phyloP scores from a whole-genome alignment of 306 rosid species.

The Gynostemma pentaphyllum region DNA sequence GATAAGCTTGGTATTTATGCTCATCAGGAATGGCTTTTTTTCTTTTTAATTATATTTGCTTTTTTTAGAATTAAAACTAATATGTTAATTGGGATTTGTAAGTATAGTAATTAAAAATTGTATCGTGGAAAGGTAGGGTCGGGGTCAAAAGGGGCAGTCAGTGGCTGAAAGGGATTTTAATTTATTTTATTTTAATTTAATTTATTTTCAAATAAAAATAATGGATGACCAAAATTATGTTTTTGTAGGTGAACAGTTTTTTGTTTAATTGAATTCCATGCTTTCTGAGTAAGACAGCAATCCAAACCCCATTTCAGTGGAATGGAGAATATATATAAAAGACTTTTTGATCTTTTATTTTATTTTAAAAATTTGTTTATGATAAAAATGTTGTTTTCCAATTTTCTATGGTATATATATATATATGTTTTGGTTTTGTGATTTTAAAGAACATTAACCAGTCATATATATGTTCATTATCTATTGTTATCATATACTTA shows the following conservation, averaged over 20 bases:
- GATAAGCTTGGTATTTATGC: slow-evolving; percentile 1
- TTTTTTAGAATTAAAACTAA: not conserved
- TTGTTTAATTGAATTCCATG: not conserved
- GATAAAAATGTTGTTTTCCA: too few relatives aligned
- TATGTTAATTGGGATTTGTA: not conserved
- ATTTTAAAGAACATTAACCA: too few relatives aligned
- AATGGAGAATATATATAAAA: not conserved
- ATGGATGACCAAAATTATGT: not conserved
- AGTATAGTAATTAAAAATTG: not conserved
- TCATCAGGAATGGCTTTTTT: not conserved
- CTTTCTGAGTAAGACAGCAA: not conserved
- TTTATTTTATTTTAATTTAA: not conserved
- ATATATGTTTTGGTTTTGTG: too few relatives aligned
- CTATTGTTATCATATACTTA: too few relatives aligned
- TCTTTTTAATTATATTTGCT: not conserved
- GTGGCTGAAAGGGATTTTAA: not conserved
- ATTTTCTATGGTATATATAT: too few relatives aligned
- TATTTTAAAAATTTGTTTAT: too few relatives aligned
- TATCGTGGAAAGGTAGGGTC: not conserved
- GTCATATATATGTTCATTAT: too few relatives aligned
- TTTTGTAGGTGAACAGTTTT: not conserved
- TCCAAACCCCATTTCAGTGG: not conserved
- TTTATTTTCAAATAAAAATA: not conserved
- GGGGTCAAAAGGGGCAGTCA: not conserved
- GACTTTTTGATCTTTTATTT: too few relatives aligned